Conservation (phyloP, 768 basidiomycete species). For the Lentinula sp. region DNA sequence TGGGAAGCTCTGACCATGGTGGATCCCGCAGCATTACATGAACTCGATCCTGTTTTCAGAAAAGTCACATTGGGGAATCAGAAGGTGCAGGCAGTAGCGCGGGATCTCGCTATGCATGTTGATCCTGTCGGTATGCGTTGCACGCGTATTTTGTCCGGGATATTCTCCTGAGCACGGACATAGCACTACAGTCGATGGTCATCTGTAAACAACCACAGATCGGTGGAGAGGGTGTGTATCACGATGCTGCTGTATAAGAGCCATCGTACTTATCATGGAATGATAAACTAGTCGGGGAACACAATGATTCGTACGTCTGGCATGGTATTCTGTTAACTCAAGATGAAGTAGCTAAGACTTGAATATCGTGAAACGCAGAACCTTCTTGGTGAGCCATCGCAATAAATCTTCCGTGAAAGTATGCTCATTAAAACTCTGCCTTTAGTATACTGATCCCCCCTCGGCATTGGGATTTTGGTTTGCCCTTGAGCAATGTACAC, state of each 20-base stretch:
- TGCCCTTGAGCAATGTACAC: slow-evolving; percentile 84
- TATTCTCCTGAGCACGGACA: background rate
- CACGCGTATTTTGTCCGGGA: background rate
- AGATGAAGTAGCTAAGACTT: background rate
- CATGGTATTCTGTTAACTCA: background rate
- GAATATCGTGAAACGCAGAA: slow-evolving; percentile 31
- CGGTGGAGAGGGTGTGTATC: slow-evolving; percentile 75
- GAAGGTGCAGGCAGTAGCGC: slow-evolving; percentile 59
- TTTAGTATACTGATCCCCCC: slow-evolving; percentile 85
- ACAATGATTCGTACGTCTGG: slow-evolving; percentile 91
- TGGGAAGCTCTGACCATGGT: background rate
- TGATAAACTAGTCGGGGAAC: slow-evolving; percentile 61
- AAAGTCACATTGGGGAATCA: slow-evolving; percentile 78
- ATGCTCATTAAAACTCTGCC: background rate
- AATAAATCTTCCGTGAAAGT: background rate
- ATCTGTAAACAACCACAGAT: slow-evolving; percentile 94
- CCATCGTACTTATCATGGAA: background rate
- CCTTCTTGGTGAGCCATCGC: slow-evolving; percentile 55
- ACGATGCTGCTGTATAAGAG: background rate
- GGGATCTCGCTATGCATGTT: slow-evolving; percentile 75
- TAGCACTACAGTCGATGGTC: slow-evolving; percentile 89
- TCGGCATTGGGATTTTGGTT: slow-evolving; percentile 97
- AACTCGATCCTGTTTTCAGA: slow-evolving; percentile 78
- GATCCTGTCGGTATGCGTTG: slow-evolving; percentile 69
- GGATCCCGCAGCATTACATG: slow-evolving; percentile 62